Conservation (phyloP, 108 stramenopile species). For the Conticribra weissflogii region DNA sequence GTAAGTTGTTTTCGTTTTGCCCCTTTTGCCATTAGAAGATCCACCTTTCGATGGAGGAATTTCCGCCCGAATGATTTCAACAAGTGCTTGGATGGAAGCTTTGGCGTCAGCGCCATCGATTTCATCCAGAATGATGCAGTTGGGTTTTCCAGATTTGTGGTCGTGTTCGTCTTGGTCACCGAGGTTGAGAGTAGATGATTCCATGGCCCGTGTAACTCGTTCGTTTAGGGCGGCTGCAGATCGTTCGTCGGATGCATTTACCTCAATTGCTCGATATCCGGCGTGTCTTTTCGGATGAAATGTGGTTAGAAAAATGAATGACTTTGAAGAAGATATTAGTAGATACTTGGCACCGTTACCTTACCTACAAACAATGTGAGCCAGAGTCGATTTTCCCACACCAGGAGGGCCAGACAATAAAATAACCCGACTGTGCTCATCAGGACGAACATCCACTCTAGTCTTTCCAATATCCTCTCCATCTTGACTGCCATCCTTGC, state of each 20-base stretch:
- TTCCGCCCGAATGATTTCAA: slow-evolving; percentile 87
- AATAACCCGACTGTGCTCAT: slow-evolving; percentile 74
- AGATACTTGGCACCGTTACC: neutral
- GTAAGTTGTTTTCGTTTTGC: slow-evolving; percentile 29
- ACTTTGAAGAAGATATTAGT: neutral
- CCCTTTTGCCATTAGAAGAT: slow-evolving; percentile 34
- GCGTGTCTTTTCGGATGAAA: slow-evolving; percentile 59
- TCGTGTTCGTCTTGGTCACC: slow-evolving; percentile 31
- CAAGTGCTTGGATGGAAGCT: slow-evolving; percentile 77
- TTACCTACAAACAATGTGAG: slow-evolving; percentile 85
- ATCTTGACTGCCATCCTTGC: slow-evolving; percentile 5
- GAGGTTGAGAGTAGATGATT: slow-evolving; percentile 71
- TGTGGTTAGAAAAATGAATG: neutral
- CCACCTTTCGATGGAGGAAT: slow-evolving; percentile 52
- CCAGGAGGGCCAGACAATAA: slow-evolving; percentile 94
- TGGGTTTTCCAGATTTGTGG: slow-evolving; percentile 56
- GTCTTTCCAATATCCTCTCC: slow-evolving; percentile 13
- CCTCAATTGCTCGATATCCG: slow-evolving; percentile 93
- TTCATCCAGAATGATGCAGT: slow-evolving; percentile 95
- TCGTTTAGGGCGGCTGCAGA: slow-evolving; percentile 83
- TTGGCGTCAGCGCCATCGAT: slow-evolving; percentile 96
- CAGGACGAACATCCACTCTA: slow-evolving; percentile 70
- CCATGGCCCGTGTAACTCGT: slow-evolving; percentile 83
- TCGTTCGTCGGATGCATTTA: slow-evolving; percentile 98
- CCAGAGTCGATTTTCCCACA: slow-evolving; percentile 96